phyloP scores from a whole-genome alignment of 805 yeast species.

The Candida sanyiensis region DNA sequence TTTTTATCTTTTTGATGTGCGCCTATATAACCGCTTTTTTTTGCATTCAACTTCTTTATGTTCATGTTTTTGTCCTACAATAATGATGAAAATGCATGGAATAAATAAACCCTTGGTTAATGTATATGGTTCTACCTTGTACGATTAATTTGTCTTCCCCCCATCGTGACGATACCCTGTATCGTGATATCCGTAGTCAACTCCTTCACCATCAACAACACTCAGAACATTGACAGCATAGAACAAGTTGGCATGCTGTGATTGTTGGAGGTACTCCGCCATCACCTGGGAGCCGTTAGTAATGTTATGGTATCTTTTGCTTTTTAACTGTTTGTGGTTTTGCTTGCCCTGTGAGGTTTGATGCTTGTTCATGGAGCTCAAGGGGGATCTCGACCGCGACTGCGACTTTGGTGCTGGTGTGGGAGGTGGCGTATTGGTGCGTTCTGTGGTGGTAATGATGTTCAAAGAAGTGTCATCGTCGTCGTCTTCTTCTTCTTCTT shows the following conservation, averaged over 20 bases:
- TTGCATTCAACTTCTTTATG: no score
- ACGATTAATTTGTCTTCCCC: no score
- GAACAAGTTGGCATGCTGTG: slow-evolving; percentile 54
- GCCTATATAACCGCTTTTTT: no score
- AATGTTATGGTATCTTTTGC: slow-evolving; percentile 4
- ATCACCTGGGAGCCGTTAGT: slow-evolving; percentile 64
- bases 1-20: slow-evolving; percentile 16
- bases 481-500: slow-evolving; percentile 6
- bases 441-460: slow-evolving; percentile 2
- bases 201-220: slow-evolving; percentile 31
- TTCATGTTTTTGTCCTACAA: no score
- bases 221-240: slow-evolving; percentile 51
- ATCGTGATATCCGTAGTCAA: slow-evolving; percentile 3
- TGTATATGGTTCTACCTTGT: no score
- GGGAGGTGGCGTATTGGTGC: slow-evolving; percentile 12
- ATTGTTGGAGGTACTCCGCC: slow-evolving; percentile 73
- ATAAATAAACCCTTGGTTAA: no score
- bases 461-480: slow-evolving; percentile 5
- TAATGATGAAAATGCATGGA: no score
- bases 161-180: slow-evolving; percentile 5
- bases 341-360: neutral
- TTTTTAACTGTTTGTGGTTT: neutral
- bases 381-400: slow-evolving; percentile 3
- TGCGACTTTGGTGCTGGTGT: slow-evolving; percentile 12
- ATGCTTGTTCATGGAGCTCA: neutral